A percentile compares a stretch with the other conserved stretches of the same genome.
phyloP scores from a whole-genome alignment of 805 yeast genomes.

The Clavispora carvajalis region DNA sequence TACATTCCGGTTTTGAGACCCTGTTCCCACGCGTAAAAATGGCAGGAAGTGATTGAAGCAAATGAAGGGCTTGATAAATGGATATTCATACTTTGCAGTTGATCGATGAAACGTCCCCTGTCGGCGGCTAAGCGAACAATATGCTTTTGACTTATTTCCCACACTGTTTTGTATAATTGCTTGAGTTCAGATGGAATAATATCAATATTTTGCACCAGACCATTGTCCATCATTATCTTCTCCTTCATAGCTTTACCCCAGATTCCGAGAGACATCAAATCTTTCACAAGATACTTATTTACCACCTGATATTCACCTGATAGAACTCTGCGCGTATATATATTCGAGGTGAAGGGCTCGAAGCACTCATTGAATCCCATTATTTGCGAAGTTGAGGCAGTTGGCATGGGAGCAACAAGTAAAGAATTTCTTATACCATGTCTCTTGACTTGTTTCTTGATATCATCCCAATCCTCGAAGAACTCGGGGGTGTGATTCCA shows the following conservation, averaged over 20 bases:
- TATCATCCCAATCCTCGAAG: constrained; percentile 74
- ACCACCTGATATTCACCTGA: constrained; percentile 95
- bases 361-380: constrained; percentile 92
- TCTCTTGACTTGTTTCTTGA: constrained; percentile 53
- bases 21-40: constrained; percentile 37
- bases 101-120: constrained; percentile 64
- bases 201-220: constrained; percentile 77
- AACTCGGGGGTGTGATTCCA: constrained; percentile 78
- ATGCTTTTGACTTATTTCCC: constrained; percentile 89
- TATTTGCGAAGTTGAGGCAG: constrained; percentile 96
- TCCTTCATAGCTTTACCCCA: constrained; percentile 83
- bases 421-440: constrained; percentile 84
- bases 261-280: constrained; percentile 72
- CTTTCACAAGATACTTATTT: constrained; percentile 78
- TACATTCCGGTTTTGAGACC: constrained; percentile 38
- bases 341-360: constrained; percentile 92
- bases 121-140: constrained; percentile 85
- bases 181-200: constrained; percentile 72
- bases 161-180: constrained; percentile 83
- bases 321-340: constrained; percentile 83
- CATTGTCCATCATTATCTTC: constrained; percentile 67
- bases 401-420: constrained; percentile 94
- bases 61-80: constrained; percentile 32
- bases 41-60: constrained; percentile 39
- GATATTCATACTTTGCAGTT: constrained; percentile 42